phyloP scores from a whole-genome alignment of 2,329 filamentous ascomycete species.

The Aurifilum marmelostoma region DNA sequence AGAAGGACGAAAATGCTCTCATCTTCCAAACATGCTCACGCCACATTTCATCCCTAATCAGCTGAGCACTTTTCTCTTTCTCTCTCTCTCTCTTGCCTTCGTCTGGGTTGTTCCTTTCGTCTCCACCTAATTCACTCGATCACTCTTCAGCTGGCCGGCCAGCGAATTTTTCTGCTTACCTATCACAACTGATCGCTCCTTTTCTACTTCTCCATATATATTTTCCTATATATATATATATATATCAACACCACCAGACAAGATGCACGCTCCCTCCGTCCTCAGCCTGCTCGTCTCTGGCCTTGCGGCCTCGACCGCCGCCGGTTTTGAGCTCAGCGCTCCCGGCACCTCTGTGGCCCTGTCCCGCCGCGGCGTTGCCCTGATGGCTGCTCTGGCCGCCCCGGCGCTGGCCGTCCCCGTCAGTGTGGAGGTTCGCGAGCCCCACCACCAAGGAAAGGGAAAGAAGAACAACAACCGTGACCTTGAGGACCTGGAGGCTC shows the following conservation, averaged over 20 bases:
- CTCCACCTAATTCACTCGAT: constrained; percentile 18
- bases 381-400: constrained; percentile 20
- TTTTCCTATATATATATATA: constrained; percentile 1
- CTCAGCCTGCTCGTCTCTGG: constrained; percentile 26
- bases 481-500: constrained; percentile 2
- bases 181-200: constrained; percentile 11
- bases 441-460: constrained; percentile 28
- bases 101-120: constrained; percentile 8
- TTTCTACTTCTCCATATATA: neutral
- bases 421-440: constrained; percentile 27
- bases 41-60: constrained; percentile 23
- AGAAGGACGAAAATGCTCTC: constrained; percentile 20
- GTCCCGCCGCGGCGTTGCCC: constrained; percentile 25
- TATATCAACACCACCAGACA: constrained; percentile 7
- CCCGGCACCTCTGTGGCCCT: constrained; percentile 18
- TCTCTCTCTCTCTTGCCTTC: neutral
- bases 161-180: constrained; percentile 15
- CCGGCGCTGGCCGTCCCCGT: constrained; percentile 32
- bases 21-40: constrained; percentile 26
- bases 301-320: constrained; percentile 24
- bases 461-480: constrained; percentile 24
- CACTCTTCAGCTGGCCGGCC: constrained; percentile 22
- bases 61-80: constrained; percentile 17
- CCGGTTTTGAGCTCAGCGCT: constrained; percentile 20
- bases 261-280: constrained; percentile 27